These are phyloP conservation scores for Peronosclerospora sorghi DNA, from an alignment of 352 stramenopile genomes.

Conservation along the genomic window DNA sequence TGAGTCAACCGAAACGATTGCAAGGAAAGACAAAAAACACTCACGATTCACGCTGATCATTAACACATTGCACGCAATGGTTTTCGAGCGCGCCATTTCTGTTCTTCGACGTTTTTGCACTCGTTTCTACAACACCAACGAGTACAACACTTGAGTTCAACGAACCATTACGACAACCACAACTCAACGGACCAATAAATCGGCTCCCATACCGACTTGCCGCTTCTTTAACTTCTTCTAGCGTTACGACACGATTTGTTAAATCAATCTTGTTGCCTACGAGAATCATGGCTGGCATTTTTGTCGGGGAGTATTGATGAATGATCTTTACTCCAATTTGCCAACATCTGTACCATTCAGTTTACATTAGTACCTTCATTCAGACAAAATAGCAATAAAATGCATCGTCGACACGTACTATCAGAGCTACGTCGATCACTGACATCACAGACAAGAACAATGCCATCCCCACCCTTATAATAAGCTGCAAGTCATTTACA, in stretches of 20 bases:
- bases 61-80: slow-evolving; percentile 74
- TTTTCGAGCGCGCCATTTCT: slow-evolving; percentile 81
- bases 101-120: slow-evolving; percentile 82
- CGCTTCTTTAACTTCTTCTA: slow-evolving; percentile 68
- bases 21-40: too few relatives aligned
- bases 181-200: slow-evolving; percentile 60
- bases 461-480: slow-evolving; percentile 90
- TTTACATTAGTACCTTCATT: too few relatives aligned
- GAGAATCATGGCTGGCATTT: slow-evolving; percentile 73
- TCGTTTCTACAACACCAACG: slow-evolving; percentile 48
- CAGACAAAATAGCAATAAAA: too few relatives aligned
- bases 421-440: slow-evolving; percentile 87
- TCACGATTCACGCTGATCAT: slow-evolving; percentile 82
- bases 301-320: slow-evolving; percentile 74
- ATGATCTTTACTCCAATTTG: slow-evolving; percentile 96
- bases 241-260: slow-evolving; percentile 63
- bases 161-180: not conserved
- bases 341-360: slow-evolving; percentile 60
- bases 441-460: slow-evolving; percentile 91
- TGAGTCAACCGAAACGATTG: too few relatives aligned
- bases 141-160: too few relatives aligned
- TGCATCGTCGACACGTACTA: too few relatives aligned
- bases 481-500: slow-evolving; percentile 58
- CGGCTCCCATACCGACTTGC: slow-evolving; percentile 77
- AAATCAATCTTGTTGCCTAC: slow-evolving; percentile 91